Conservation (phyloP, 139 green algal genomes). For the Haematococcus sp. region DNA sequence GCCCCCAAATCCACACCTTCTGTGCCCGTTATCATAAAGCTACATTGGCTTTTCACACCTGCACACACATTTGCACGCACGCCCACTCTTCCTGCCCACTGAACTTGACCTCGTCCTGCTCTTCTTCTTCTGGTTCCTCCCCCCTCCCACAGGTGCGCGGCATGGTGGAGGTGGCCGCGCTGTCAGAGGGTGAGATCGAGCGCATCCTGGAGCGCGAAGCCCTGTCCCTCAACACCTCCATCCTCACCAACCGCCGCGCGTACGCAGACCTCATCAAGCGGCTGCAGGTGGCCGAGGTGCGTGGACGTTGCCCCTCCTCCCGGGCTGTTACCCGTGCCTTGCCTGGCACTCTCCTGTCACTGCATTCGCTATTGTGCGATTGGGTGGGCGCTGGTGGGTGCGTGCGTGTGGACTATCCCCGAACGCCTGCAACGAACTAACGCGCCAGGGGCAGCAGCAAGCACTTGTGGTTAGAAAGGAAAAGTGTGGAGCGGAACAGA, state of each 20-base stretch:
- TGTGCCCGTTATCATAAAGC: neutral
- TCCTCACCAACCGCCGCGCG: constrained; percentile 55
- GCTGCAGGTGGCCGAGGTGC: constrained; percentile 41
- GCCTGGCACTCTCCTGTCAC: too few relatives aligned
- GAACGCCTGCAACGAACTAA: too few relatives aligned
- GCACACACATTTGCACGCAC: constrained; percentile 1
- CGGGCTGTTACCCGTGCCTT: too few relatives aligned
- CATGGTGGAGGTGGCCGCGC: constrained; percentile 51
- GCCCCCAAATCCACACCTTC: too few relatives aligned
- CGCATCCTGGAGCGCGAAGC: constrained; percentile 56
- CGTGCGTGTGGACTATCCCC: too few relatives aligned
- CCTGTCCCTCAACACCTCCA: constrained; percentile 44
- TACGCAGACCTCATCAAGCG: constrained; percentile 42
- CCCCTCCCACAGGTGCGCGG: constrained; percentile 24
- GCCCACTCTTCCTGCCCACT: neutral
- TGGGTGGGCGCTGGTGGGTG: too few relatives aligned
- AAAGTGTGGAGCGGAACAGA: too few relatives aligned
- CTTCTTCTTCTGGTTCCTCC: neutral
- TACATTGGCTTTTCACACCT: neutral
- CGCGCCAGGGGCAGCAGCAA: too few relatives aligned
- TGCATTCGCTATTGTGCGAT: too few relatives aligned
- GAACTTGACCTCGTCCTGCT: neutral
- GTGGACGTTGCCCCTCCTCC: too few relatives aligned
- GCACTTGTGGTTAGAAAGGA: too few relatives aligned
- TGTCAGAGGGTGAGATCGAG: constrained; percentile 53